These are phyloP conservation scores for Colletotrichum aenigma DNA, from an alignment of 2,329 filamentous ascomycete species.

Conservation along the genomic window DNA sequence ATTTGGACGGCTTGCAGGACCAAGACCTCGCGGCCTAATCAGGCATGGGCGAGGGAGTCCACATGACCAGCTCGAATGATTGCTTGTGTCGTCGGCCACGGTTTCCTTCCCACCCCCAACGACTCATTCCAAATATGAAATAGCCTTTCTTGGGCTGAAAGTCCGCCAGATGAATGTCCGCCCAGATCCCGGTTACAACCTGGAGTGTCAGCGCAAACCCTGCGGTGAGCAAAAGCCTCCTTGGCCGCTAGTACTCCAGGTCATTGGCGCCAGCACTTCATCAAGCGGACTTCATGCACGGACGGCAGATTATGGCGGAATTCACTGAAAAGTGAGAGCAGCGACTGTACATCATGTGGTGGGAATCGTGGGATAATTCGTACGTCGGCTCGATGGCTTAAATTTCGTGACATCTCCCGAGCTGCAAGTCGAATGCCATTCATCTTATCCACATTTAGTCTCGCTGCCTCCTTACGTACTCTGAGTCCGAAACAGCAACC, in stretches of 20 bases:
- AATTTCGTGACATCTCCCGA: not conserved
- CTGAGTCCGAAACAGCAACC: not conserved
- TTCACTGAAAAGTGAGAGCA: not conserved
- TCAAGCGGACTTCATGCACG: not conserved
- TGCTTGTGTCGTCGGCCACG: not conserved
- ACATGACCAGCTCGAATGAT: not conserved
- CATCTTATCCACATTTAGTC: not conserved
- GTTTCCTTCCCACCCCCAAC: fast-evolving
- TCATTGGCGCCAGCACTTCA: not conserved
- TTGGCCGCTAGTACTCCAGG: not conserved
- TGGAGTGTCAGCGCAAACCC: not conserved
- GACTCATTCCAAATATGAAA: not conserved
- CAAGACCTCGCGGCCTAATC: not conserved
- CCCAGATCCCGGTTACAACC: not conserved
- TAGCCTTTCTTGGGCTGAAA: not conserved
- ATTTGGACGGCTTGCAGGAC: not conserved
- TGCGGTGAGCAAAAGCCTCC: not conserved
- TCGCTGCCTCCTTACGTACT: not conserved
- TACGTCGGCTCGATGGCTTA: not conserved
- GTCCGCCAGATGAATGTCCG: not conserved
- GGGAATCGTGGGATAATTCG: not conserved
- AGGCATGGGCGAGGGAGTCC: not conserved
- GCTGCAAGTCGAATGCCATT: fast-evolving
- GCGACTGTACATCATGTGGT: fast-evolving
- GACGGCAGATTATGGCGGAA: not conserved